Conservation (phyloP, 305 asterid species). For the Plantago coronopus region DNA sequence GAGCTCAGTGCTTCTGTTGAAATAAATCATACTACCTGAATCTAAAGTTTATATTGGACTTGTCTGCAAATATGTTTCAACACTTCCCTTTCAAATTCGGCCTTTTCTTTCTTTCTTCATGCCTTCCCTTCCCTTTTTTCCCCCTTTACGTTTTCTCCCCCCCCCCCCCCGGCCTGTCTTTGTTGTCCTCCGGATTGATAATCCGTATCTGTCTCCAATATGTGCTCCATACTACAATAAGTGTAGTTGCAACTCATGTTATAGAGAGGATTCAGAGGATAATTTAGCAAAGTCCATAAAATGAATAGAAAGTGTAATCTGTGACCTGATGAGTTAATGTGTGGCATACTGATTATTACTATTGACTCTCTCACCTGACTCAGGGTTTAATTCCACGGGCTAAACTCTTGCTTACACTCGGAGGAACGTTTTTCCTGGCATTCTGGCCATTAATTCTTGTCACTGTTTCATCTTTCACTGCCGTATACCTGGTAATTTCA, state of each 20-base stretch:
- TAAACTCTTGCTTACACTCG: slow-evolving; percentile 71
- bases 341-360: background rate
- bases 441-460: slow-evolving; percentile 85
- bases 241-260: background rate
- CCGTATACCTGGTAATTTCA: slow-evolving; percentile 64
- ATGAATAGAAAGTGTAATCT: background rate
- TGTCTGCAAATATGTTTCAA: background rate
- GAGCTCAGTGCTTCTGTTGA: slow-evolving; percentile 9
- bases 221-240: background rate
- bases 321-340: background rate
- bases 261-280: background rate
- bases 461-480: slow-evolving; percentile 55
- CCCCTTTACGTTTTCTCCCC: no score
- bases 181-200: no score
- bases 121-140: background rate
- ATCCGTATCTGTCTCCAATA: no score
- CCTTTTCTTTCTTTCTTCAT: background rate
- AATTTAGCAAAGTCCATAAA: background rate
- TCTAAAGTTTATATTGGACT: background rate
- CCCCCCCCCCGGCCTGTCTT: background rate
- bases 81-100: background rate
- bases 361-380: slow-evolving; percentile 11
- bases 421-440: slow-evolving; percentile 80
- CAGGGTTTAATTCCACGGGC: slow-evolving; percentile 96
- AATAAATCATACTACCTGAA: background rate